A percentile compares a stretch with the other conserved stretches of the same genome.
phyloP scores from a whole-genome alignment of 192 early-diverging fungal genomes.

The Backusella australiensis region DNA sequence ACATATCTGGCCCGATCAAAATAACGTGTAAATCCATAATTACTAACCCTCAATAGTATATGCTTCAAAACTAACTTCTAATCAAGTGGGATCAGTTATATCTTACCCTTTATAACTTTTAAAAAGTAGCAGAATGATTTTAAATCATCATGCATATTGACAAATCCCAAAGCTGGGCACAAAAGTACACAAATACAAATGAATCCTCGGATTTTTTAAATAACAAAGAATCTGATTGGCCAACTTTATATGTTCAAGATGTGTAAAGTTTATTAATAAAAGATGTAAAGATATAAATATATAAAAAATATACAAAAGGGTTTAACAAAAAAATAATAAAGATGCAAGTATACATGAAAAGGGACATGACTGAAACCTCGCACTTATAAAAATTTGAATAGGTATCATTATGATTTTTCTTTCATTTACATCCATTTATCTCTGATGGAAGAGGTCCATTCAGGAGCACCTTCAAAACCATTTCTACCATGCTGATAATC shows the following conservation, averaged over 20 bases:
- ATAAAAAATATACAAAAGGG: neutral
- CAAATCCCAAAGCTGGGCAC: neutral
- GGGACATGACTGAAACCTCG: neutral
- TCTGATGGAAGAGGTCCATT: conserved; percentile 48
- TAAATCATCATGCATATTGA: too few species aligned
- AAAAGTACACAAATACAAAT: neutral
- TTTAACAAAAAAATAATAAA: neutral
- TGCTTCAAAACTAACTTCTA: neutral
- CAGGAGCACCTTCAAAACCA: conserved; percentile 66
- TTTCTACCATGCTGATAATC: conserved; percentile 63
- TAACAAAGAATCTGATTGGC: neutral
- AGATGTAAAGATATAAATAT: neutral
- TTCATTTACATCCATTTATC: conserved; percentile 13
- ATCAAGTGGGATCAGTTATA: neutral
- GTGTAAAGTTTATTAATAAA: neutral
- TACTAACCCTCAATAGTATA: neutral
- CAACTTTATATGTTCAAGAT: neutral
- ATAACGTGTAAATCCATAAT: neutral
- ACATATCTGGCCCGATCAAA: neutral
- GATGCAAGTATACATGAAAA: neutral
- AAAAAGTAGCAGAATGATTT: too few species aligned
- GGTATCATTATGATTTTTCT: neutral
- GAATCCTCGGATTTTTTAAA: neutral
- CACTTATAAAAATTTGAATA: neutral
- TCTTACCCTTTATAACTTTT: neutral